Base-by-base conservation (phyloP, 257 asterid genomes). In the Primulina huaijiensis region DNA sequence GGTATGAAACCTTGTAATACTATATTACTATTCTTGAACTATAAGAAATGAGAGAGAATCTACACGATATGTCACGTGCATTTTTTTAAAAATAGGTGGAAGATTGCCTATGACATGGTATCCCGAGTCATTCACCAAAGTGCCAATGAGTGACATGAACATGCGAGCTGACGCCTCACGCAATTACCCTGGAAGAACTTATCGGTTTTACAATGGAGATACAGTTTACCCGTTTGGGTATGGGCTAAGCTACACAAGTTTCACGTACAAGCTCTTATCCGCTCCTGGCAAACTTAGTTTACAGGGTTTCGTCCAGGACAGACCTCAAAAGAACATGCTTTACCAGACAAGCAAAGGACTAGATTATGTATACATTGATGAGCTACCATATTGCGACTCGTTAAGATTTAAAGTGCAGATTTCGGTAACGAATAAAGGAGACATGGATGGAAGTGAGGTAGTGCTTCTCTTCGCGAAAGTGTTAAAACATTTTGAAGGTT, bases 111-210 rank as follows among this genome's bases (percentile, higher is more conserved):
- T 90, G 82, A 90, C 96, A 23, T 93, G 99, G 99, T 93, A 93
- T 76, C 94, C 90, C 1, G 97, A 89, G 77, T 86, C 99, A 33
- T 93, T 83, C 85, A 89, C 95, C 55, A 75, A 67, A 6, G 78
- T 87, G 62, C 88, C 96, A 14, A 93, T 93, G 99, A 90, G 27
- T 9, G 84, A 90, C 80, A 93, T 93, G 99, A 83, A 80, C 84
- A 88, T 93, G 99, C 80, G 99, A 68, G 89, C 97, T 33, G 95
- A 93, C 68, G 85, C 88, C 46, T 73, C 91, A 21, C 88, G 84
- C n/a, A 80, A 83, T 64, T 93, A 87, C 79, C 96, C 96, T 0
- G 97, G 99, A 82, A 82, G 99, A 79, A 93, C 95, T 31, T 86
- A 93, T 67, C 87, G 95, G 65, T 93, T 93, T 62, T 93, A 89